phyloP scores from a whole-genome alignment of 768 basidiomycete species.

The Lactifluus piperatus region DNA sequence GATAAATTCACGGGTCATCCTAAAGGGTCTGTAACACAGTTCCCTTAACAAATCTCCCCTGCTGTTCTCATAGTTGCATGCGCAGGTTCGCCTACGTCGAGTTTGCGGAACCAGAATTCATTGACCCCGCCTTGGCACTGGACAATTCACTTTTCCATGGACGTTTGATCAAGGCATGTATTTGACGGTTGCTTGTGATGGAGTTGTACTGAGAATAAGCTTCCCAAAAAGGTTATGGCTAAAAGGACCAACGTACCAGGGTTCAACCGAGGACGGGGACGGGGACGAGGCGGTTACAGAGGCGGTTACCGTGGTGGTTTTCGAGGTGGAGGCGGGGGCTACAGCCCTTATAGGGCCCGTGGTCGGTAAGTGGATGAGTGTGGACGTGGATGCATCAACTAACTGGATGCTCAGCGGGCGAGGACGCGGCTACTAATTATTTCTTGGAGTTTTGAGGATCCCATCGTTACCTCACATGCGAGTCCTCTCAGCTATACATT shows the following conservation, averaged over 20 bases:
- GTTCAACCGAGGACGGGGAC: conserved; percentile 74
- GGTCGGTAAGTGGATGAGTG: conserved; percentile 54
- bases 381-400: neutral
- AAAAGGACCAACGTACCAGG: conserved; percentile 97
- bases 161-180: conserved; percentile 80
- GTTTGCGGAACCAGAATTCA: conserved; percentile 87
- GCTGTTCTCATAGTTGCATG: conserved; percentile 5
- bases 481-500: neutral
- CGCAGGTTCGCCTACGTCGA: conserved; percentile 95
- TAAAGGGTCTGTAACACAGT: conserved; percentile 63
- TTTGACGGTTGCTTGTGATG: neutral
- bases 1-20: conserved; percentile 99
- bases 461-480: neutral
- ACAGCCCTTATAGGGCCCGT: conserved; percentile 57
- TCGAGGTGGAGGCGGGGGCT: conserved; percentile 49
- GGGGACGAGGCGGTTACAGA: conserved; percentile 40
- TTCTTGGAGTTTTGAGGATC: conserved; percentile 13
- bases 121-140: conserved; percentile 85
- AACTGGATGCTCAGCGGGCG: conserved; percentile 40
- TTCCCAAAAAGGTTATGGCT: conserved; percentile 62
- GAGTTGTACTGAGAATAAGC: neutral
- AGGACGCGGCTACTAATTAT: conserved; percentile 65
- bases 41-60: neutral
- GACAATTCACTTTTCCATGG: conserved; percentile 96
- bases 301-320: conserved; percentile 49